Evolutionary conservation across 345 rosid species (phyloP), one percentile per base, ranked within the genome.

Genomic region (Hypericum androsaemum): DNA sequence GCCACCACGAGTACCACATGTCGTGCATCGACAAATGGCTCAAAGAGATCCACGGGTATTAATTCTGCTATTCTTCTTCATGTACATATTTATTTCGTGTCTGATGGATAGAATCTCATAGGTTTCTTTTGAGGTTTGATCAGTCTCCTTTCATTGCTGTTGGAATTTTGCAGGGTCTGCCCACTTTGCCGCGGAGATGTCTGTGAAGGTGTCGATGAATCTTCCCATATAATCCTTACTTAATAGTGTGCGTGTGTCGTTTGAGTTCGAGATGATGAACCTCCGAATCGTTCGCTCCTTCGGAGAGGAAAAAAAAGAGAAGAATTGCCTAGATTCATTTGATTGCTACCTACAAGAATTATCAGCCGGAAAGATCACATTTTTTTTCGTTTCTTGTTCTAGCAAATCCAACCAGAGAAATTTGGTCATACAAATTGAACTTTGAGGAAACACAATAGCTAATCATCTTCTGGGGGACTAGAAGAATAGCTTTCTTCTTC

Each of bases 1-100:
- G 92, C 79, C 76, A 73, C 60, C 92, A 84, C 7, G 92, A 84
- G 65, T 84, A 80, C 59, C 92, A 84, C 65, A 77, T 80, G 88
- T 60, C 72, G 10, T 83, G 92, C 41, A 77, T 84, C 8, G 92
- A 80, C 66, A 84, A 84, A 77, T 84, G 92, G 92, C 83, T 84
- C 39, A 84, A 84, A 73, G 88, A 83, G 76, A 83, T 83, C 60
- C 92, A 80, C 5, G 85, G 92, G 92, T 80, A 74, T 50, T 45
- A 6, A 22, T 22, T 37, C 10, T 50, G 5, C 32, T 22, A 41
- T 32, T 8, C n/a, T 36, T 64, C 35, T 38, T 8, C 28, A 11
- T 5, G 28, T 42, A 45, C 5, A 46, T 45, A 7, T 37, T 6
- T 12, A 8, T 13, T 37, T 10, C 13, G 10, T 56, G 45, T 43